Base-by-base conservation (phyloP, 148 eudicot species). In the Rhododendron griersonianum region DNA sequence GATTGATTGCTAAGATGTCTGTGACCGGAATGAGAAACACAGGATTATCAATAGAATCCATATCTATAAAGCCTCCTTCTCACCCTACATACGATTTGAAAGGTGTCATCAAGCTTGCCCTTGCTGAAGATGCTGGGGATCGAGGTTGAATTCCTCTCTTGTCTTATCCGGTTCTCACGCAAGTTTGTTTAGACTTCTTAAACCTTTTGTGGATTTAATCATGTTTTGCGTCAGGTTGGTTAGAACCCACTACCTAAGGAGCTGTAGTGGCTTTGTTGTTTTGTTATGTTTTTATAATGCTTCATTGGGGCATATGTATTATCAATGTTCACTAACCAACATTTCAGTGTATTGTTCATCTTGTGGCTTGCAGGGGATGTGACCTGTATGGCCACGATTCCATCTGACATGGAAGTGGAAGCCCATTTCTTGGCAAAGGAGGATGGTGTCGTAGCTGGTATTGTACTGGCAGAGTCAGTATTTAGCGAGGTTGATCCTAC, bases 81-180 rank as follows among this genome's bases (percentile, higher is more conserved):
- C 99, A 96, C 87, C 99, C 99, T 79, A 95, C 99, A 41, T 96
- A 96, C 90, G 98, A 96, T 89, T 89, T 96, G 90, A 94, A 94
- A 86, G 94, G 84, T 71, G 98, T 96, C 35, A 96, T 96, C 85
- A 91, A 94, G 57, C 94, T 95, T 81, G 98, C 98, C 82, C 98
- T 96, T 50, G 86, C 98, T 89, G 99, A 96, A 86, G 99, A 96
- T 92, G 95, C 99, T 67, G 98, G 96, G 48, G 87, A 92, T 87
- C 81, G n/a, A 90, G 99, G 98, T 95, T 53, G 11, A 25, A 23
- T 77, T 81, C 51, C 83, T 73, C 59, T 45, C 44, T 61, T 61
- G 7, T 77, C 53, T 77, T 78, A 21, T 61, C 11, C 37, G 8
- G 30, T 63, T 33, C 55, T 53, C n/a, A 28, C 44, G 53, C 44